Conservation (phyloP, 208 protist genomes). For the Acanthamoeba healyi region DNA sequence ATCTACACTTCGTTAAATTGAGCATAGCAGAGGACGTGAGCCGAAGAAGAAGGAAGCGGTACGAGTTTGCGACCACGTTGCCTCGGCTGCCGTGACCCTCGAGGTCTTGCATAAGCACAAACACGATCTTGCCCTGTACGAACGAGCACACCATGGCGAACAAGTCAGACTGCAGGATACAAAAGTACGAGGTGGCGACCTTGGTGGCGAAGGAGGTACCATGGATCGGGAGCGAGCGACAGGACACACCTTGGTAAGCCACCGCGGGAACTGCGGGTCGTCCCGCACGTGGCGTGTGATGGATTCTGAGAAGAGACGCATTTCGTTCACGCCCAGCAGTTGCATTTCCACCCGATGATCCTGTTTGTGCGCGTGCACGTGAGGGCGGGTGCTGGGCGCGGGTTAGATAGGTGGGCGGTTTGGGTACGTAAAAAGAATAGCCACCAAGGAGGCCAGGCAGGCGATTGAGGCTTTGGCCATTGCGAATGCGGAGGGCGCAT, state of each 20-base stretch:
- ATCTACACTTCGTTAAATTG: too few species aligned
- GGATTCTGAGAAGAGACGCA: background rate
- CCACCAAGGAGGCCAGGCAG: constrained; percentile 21
- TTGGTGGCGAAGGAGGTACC: background rate
- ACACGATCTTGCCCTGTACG: constrained; percentile 44
- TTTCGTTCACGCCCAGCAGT: background rate
- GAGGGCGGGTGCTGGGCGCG: background rate
- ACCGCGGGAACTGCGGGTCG: background rate
- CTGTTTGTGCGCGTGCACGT: background rate
- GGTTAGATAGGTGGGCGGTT: background rate
- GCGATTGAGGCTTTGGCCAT: background rate
- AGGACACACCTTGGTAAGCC: constrained; percentile 28
- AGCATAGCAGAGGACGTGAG: too few species aligned
- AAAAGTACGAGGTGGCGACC: background rate
- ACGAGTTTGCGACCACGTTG: constrained; percentile 57
- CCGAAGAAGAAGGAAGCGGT: background rate
- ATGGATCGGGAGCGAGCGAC: constrained; percentile 17
- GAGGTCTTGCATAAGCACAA: constrained; percentile 44
- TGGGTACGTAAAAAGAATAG: constrained; percentile 62
- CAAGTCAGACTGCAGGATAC: background rate
- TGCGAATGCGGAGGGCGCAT: constrained; percentile 47
- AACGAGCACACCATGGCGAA: too few species aligned
- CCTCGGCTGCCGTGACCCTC: constrained; percentile 52
- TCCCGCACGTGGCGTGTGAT: background rate
- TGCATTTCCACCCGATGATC: constrained; percentile 7